Evolutionary conservation across 208 protist species (phyloP).

Genomic region (Leishmania arabica): DNA sequence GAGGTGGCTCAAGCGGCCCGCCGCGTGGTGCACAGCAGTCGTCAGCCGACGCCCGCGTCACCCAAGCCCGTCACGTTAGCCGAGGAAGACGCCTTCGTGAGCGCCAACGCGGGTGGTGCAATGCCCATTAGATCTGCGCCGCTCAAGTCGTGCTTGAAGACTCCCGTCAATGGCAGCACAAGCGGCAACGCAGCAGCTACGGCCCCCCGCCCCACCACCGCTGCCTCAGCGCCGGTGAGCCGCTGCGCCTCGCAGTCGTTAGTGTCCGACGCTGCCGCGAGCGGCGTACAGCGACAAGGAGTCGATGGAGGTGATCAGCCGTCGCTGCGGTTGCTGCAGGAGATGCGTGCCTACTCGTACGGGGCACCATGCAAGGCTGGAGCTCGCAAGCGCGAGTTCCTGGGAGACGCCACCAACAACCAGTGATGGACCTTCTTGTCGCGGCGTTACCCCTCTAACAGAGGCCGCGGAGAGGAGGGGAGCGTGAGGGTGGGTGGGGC

Average conservation of each 20-base stretch:
- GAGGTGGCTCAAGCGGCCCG: constrained; percentile 25
- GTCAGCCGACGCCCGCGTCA: neutral
- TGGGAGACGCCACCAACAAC: constrained; percentile 72
- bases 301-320: constrained; percentile 3
- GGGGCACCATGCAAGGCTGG: constrained; percentile 38
- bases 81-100: constrained; percentile 50
- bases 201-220: neutral
- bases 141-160: constrained; percentile 64
- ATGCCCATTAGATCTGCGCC: constrained; percentile 37
- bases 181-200: neutral
- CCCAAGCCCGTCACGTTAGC: neutral
- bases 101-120: constrained; percentile 35
- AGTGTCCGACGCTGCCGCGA: constrained; percentile 21
- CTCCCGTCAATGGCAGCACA: constrained; percentile 2
- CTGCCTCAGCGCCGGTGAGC: constrained; percentile 53
- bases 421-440: neutral
- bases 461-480: neutral
- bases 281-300: constrained; percentile 1
- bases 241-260: constrained; percentile 60
- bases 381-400: constrained; percentile 63
- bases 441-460: neutral
- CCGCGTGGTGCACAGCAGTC: neutral
- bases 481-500: neutral
- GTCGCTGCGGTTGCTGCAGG: constrained; percentile 34
- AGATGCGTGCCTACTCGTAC: constrained; percentile 68